phyloP scores from a whole-genome alignment of 495 filamentous ascomycete species.

The Aspergillus nidulans region DNA sequence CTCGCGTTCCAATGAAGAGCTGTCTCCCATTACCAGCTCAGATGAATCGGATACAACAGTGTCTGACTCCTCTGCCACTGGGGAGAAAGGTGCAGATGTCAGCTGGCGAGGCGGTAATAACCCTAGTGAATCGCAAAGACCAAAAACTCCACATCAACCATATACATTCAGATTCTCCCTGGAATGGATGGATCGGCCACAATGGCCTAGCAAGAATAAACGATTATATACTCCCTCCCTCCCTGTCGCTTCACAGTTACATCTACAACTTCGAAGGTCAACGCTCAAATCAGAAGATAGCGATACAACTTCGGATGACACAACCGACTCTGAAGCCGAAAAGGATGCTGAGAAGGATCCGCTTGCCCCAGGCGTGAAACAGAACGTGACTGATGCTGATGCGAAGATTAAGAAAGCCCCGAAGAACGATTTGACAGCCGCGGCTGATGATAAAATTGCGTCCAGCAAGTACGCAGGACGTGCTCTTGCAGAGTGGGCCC shows the following conservation, averaged over 20 bases:
- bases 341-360: slow-evolving; percentile 9
- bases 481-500: slow-evolving; percentile 86
- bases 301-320: slow-evolving; percentile 26
- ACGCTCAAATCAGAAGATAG: slow-evolving; percentile 22
- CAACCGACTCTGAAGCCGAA: slow-evolving; percentile 16
- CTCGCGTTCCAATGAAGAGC: slow-evolving; percentile 25
- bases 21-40: slow-evolving; percentile 30
- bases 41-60: slow-evolving; percentile 35
- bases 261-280: slow-evolving; percentile 35
- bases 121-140: slow-evolving; percentile 28
- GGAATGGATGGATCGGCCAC: slow-evolving; percentile 63
- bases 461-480: slow-evolving; percentile 75
- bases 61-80: slow-evolving; percentile 23
- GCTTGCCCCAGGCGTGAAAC: slow-evolving; percentile 5
- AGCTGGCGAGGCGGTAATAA: slow-evolving; percentile 22
- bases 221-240: slow-evolving; percentile 69
- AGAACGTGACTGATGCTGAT: slow-evolving; percentile 14
- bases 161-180: slow-evolving; percentile 76
- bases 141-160: slow-evolving; percentile 49
- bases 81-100: slow-evolving; percentile 29
- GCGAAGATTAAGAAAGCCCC: slow-evolving; percentile 3
- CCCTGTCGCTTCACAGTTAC: slow-evolving; percentile 60
- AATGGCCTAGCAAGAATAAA: slow-evolving; percentile 50
- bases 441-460: slow-evolving; percentile 26
- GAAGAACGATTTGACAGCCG: slow-evolving; percentile 9